Percentiles rank a stretch among this genome's conserved stretches.
phyloP scores from a whole-genome alignment of 176 grass and related monocot genomes.

The Paspalum vaginatum region DNA sequence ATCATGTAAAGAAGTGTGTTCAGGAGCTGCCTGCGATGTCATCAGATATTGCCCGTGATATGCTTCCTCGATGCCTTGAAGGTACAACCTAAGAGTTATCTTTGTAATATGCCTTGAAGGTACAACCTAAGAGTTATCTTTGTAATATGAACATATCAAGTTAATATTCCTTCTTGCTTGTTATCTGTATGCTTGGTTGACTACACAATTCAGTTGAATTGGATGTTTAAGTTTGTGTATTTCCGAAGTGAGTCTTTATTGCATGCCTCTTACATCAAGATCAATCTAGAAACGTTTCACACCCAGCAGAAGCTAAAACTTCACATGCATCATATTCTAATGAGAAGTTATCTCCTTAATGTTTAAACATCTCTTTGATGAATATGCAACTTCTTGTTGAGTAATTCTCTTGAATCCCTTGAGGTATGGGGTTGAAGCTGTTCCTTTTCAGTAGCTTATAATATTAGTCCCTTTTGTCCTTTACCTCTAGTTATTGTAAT shows the following conservation, averaged over 20 bases:
- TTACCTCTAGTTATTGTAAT: slow-evolving; percentile 12
- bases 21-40: neutral
- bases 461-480: slow-evolving; percentile 4
- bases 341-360: slow-evolving; percentile 17
- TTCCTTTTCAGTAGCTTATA: neutral
- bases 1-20: slow-evolving; percentile 20
- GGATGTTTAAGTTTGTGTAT: neutral
- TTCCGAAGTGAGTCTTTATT: neutral
- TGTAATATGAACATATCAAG: slow-evolving; percentile 20
- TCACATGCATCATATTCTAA: neutral
- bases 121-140: neutral
- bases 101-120: neutral
- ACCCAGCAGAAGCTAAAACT: neutral
- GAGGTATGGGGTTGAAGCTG: neutral
- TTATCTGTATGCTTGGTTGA: slow-evolving; percentile 13
- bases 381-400: neutral
- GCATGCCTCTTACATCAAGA: slow-evolving; percentile 1
- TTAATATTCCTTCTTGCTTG: slow-evolving; percentile 2
- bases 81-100: slow-evolving; percentile 28
- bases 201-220: neutral
- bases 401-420: slow-evolving; percentile 9
- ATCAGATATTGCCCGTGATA: slow-evolving; percentile 24
- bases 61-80: slow-evolving; percentile 29
- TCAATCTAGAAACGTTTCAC: slow-evolving; percentile 7
- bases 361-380: slow-evolving; percentile 32